These are phyloP conservation scores for Pseudisothecium myosuroides DNA, from an alignment of 225 moss, liverwort and hornwort genomes.

Conservation along the genomic window DNA sequence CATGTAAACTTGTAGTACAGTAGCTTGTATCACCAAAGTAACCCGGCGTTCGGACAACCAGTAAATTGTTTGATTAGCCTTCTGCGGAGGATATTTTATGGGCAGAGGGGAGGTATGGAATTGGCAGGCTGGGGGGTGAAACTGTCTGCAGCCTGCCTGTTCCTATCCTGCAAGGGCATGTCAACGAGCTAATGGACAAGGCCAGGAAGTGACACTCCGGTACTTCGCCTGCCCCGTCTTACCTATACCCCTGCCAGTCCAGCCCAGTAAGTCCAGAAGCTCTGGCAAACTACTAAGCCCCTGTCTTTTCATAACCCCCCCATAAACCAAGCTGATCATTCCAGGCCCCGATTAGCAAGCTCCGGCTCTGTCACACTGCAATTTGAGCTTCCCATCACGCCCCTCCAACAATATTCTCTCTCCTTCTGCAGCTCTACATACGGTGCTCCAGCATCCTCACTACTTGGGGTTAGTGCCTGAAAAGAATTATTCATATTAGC, in stretches of 20 bases:
- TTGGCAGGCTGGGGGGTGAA: background rate
- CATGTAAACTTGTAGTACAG: background rate
- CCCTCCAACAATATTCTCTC: background rate
- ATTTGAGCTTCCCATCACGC: background rate
- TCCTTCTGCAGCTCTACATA: background rate
- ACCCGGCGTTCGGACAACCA: background rate
- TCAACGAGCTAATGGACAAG: constrained; percentile 53
- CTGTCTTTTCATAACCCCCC: constrained; percentile 4
- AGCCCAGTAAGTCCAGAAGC: background rate
- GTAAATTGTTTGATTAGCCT: background rate
- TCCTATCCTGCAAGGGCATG: constrained; percentile 45
- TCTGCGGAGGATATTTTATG: background rate
- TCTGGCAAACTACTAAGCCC: background rate
- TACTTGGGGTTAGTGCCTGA: background rate
- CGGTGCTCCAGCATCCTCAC: background rate
- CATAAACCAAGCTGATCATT: background rate
- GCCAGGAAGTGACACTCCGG: constrained; percentile 28
- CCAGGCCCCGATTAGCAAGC: background rate
- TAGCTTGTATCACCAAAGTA: background rate
- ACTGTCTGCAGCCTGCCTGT: constrained; percentile 27
- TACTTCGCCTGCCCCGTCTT: constrained; percentile 4
- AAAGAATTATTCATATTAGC: background rate
- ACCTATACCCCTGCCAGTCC: background rate
- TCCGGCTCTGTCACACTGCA: background rate
- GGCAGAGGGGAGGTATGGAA: background rate